A percentile compares a stretch with the other conserved stretches of the same genome.
phyloP scores from a whole-genome alignment of 176 grass and related monocot genomes.

The Aechmea fasciata region DNA sequence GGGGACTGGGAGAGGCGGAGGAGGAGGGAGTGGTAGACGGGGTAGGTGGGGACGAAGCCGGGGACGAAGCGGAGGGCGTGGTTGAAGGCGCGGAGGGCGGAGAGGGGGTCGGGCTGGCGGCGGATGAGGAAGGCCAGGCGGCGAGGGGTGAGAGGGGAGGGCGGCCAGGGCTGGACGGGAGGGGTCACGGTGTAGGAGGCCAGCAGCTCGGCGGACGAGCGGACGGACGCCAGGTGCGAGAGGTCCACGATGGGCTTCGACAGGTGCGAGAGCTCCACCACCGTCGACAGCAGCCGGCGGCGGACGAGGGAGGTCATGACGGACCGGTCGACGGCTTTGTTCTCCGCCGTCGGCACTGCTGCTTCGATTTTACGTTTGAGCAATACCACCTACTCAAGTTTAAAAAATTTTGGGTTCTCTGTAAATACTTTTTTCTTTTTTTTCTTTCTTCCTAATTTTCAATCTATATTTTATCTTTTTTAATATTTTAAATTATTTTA shows the following conservation, averaged over 20 bases:
- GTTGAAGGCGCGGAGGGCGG: conserved; percentile 19
- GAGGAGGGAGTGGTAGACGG: conserved; percentile 21
- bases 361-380: no score
- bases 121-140: conserved; percentile 25
- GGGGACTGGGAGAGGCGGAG: conserved; percentile 15
- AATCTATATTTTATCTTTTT: no score
- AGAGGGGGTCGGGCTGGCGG: conserved; percentile 7
- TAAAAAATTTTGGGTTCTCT: no score
- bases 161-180: conserved; percentile 23
- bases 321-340: no score
- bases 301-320: background rate
- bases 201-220: conserved; percentile 20
- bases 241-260: conserved; percentile 8
- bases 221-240: conserved; percentile 24
- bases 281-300: background rate
- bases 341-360: no score
- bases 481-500: no score
- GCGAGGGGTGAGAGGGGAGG: conserved; percentile 11
- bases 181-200: conserved; percentile 25
- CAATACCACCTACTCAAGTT: no score
- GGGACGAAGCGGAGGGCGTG: conserved; percentile 18
- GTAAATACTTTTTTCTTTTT: no score
- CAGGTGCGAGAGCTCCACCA: background rate
- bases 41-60: conserved; percentile 16
- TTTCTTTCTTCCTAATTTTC: no score